A percentile compares a stretch with the other conserved stretches of the same genome.
Conservation (phyloP, 805 yeast genomes). For the Alloascoidea africana region DNA sequence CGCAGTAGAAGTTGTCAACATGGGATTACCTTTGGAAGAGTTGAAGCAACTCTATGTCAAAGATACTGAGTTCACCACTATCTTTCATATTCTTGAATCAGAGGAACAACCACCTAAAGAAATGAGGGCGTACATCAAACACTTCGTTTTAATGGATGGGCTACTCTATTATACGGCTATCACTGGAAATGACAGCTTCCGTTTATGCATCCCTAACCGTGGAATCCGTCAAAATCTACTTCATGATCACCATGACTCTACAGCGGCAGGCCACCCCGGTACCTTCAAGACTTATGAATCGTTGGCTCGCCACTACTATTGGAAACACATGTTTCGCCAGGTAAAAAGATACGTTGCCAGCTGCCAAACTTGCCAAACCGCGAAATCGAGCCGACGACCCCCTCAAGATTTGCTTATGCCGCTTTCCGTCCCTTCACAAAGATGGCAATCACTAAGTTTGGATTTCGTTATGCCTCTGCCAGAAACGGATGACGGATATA, state of each 20-base stretch:
- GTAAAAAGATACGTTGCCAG: conserved; percentile 3
- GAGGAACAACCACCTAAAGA: too few species aligned
- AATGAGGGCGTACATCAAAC: too few species aligned
- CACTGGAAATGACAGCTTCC: too few species aligned
- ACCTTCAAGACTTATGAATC: conserved; percentile 1
- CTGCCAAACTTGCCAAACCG: conserved; percentile 7
- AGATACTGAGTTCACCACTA: too few species aligned
- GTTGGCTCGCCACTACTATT: conserved; percentile 1
- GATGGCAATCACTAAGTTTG: conserved; percentile 6
- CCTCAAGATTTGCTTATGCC: conserved; percentile 6
- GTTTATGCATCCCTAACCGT: too few species aligned
- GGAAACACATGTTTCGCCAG: conserved; percentile 3
- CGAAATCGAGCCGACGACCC: conserved; percentile 1
- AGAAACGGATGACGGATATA: conserved; percentile 3
- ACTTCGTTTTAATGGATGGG: too few species aligned
- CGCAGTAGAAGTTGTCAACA: too few species aligned
- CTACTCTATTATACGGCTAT: too few species aligned
- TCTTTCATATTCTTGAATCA: too few species aligned
- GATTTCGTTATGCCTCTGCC: conserved; percentile 9
- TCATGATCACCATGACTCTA: not conserved
- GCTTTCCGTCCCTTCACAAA: conserved; percentile 5
- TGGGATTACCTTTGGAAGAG: too few species aligned
- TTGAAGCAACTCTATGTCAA: too few species aligned
- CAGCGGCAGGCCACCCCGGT: conserved; percentile 3
- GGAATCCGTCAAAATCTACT: not conserved